Percentiles rank a stretch among this genome's conserved stretches.
These are phyloP conservation scores for Colletotrichum nymphaeae DNA, from an alignment of 2,329 filamentous ascomycete genomes.

Conservation along the genomic window DNA sequence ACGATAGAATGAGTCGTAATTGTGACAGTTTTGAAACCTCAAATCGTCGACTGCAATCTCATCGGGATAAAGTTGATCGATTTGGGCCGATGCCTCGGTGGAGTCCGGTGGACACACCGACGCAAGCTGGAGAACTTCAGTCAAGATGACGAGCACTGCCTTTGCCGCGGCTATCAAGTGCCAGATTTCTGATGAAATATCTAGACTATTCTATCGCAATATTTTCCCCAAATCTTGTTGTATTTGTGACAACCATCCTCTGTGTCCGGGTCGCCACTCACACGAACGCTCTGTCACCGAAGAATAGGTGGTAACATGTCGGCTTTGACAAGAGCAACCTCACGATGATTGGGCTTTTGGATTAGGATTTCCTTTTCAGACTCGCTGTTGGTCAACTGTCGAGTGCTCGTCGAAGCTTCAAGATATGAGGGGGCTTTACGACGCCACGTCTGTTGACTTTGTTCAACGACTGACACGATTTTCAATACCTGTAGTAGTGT, in stretches of 20 bases:
- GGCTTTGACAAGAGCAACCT: conserved; percentile 47
- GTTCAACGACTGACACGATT: neutral
- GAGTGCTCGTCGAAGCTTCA: conserved; percentile 47
- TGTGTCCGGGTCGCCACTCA: conserved; percentile 54
- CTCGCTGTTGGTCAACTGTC: conserved; percentile 48
- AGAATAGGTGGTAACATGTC: conserved; percentile 44
- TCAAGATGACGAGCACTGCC: neutral
- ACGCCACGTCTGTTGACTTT: too few relatives aligned
- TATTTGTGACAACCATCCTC: conserved; percentile 44
- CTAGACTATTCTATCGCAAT: too few relatives aligned
- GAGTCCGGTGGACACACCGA: neutral
- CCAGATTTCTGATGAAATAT: too few relatives aligned
- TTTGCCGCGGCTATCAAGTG: too few relatives aligned
- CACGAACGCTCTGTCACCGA: conserved; percentile 48
- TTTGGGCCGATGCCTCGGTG: conserved; percentile 6
- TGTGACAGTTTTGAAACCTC: neutral
- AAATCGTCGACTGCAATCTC: neutral
- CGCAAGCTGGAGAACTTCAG: neutral
- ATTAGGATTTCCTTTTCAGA: conserved; percentile 50
- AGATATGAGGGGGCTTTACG: conserved; percentile 20
- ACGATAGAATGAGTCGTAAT: neutral
- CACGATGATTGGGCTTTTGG: conserved; percentile 47
- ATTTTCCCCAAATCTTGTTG: too few relatives aligned
- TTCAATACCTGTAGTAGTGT: neutral
- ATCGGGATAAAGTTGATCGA: conserved; percentile 6